These are phyloP conservation scores for Collybia mongolica DNA, from an alignment of 768 basidiomycete species.

Conservation along the genomic window DNA sequence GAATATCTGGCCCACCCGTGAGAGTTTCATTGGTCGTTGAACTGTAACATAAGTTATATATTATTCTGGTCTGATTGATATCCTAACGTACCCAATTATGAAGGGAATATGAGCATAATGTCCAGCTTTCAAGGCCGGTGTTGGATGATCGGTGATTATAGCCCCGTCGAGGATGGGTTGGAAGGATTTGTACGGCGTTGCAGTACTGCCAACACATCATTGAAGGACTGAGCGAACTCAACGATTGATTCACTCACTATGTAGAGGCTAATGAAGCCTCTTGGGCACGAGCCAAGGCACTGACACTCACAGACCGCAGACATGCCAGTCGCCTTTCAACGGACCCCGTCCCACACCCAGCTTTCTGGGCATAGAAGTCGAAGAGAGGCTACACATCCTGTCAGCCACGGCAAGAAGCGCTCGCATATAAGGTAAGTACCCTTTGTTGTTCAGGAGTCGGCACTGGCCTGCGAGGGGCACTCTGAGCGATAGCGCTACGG, in stretches of 20 bases:
- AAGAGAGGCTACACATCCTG: slow-evolving; percentile 43
- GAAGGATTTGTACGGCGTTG: slow-evolving; percentile 19
- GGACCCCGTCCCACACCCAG: slow-evolving; percentile 45
- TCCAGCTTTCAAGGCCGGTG: slow-evolving; percentile 27
- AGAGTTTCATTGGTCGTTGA: background rate
- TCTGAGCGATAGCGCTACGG: slow-evolving; percentile 58
- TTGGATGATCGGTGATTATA: slow-evolving; percentile 30
- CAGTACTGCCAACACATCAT: too few species aligned
- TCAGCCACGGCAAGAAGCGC: background rate
- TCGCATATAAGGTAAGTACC: slow-evolving; percentile 27
- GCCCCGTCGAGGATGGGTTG: slow-evolving; percentile 25
- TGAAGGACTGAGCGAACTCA: too few species aligned
- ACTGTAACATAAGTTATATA: too few species aligned
- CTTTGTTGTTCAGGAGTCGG: slow-evolving; percentile 50
- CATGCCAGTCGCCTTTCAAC: slow-evolving; percentile 39
- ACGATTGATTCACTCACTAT: too few species aligned
- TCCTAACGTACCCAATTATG: slow-evolving; percentile 48
- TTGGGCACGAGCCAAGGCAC: slow-evolving; percentile 52
- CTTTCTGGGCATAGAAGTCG: slow-evolving; percentile 44
- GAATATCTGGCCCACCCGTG: slow-evolving; percentile 26
- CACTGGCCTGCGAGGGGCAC: slow-evolving; percentile 52
- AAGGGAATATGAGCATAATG: slow-evolving; percentile 35
- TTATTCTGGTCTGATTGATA: background rate
- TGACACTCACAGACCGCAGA: slow-evolving; percentile 48
- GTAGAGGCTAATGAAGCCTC: slow-evolving; percentile 24